phyloP scores from a whole-genome alignment of 2,329 filamentous ascomycete genomes.

The Sporothrix sp. region DNA sequence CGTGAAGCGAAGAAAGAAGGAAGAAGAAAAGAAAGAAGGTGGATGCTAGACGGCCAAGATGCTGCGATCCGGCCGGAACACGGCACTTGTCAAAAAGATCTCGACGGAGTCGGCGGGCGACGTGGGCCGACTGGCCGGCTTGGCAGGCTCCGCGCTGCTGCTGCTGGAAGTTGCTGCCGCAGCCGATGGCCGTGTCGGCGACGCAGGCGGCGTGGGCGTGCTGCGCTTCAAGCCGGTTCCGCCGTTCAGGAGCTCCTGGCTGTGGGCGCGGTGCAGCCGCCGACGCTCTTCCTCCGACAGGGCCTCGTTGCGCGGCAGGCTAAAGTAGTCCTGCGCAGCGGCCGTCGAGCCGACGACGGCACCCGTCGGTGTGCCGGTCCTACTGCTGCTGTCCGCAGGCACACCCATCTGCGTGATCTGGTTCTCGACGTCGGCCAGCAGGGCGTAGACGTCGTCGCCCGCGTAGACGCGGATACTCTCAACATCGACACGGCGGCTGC shows the following conservation, averaged over 20 bases:
- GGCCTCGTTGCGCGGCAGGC: slow-evolving; percentile 17
- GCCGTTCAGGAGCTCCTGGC: slow-evolving; percentile 41
- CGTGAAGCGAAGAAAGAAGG: background rate
- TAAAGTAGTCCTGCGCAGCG: slow-evolving; percentile 9
- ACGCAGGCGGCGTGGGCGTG: slow-evolving; percentile 24
- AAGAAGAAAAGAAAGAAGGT: background rate
- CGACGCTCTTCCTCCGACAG: slow-evolving; percentile 29
- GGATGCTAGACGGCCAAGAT: slow-evolving; percentile 10
- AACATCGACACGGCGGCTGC: slow-evolving; percentile 32
- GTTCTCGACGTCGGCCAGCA: slow-evolving; percentile 57
- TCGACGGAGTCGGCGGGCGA: slow-evolving; percentile 20
- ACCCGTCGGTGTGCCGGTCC: background rate
- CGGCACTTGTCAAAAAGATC: slow-evolving; percentile 40
- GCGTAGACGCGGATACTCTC: slow-evolving; percentile 62
- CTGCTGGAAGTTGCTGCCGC: slow-evolving; percentile 10
- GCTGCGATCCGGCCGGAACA: slow-evolving; percentile 33
- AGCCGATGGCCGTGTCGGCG: slow-evolving; percentile 19
- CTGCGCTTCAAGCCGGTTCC: slow-evolving; percentile 19
- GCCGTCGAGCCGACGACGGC: background rate
- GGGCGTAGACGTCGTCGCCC: slow-evolving; percentile 55
- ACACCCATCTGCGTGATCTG: slow-evolving; percentile 40
- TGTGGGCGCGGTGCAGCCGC: slow-evolving; percentile 38
- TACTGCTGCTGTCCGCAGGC: background rate
- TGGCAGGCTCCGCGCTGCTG: slow-evolving; percentile 19
- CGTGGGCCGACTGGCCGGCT: slow-evolving; percentile 7